Evolutionary conservation across 1,284 basidiomycete species (phyloP).

Genomic region (Trichosporon faecale): DNA sequence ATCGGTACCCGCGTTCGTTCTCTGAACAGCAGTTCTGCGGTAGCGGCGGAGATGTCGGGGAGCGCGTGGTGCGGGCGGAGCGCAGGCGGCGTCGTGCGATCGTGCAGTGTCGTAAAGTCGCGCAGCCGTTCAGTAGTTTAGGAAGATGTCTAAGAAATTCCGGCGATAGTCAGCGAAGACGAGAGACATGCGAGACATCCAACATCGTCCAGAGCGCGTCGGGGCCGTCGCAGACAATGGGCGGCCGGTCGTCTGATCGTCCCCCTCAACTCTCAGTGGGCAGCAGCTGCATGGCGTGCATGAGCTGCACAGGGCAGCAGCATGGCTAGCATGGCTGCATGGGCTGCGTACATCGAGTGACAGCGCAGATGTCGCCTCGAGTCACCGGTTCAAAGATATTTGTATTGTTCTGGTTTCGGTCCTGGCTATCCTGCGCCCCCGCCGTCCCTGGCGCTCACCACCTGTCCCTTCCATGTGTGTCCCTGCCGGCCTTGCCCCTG

Average conservation of each 20-base stretch:
- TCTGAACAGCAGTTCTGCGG: background rate
- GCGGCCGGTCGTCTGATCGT: background rate
- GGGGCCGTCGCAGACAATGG: background rate
- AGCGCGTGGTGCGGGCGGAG: background rate
- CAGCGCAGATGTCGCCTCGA: background rate
- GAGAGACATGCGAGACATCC: background rate
- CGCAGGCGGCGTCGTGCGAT: background rate
- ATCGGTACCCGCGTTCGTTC: background rate
- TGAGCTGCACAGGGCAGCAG: too few relatives aligned
- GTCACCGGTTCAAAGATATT: background rate
- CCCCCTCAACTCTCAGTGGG: background rate
- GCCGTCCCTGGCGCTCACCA: background rate
- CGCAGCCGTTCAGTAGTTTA: too few relatives aligned
- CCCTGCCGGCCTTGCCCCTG: background rate
- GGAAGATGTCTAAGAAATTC: too few relatives aligned
- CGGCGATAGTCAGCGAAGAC: too few relatives aligned
- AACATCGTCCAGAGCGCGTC: background rate
- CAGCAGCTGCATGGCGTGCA: background rate
- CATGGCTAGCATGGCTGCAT: background rate
- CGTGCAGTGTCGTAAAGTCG: background rate
- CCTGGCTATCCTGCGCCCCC: background rate
- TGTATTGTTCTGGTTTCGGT: conserved; percentile 1
- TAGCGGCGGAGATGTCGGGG: background rate
- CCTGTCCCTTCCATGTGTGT: background rate
- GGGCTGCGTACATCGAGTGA: background rate